These are phyloP conservation scores for Chaetoscypha palmicola DNA, from an alignment of 2,329 filamentous ascomycete genomes.

Conservation along the genomic window DNA sequence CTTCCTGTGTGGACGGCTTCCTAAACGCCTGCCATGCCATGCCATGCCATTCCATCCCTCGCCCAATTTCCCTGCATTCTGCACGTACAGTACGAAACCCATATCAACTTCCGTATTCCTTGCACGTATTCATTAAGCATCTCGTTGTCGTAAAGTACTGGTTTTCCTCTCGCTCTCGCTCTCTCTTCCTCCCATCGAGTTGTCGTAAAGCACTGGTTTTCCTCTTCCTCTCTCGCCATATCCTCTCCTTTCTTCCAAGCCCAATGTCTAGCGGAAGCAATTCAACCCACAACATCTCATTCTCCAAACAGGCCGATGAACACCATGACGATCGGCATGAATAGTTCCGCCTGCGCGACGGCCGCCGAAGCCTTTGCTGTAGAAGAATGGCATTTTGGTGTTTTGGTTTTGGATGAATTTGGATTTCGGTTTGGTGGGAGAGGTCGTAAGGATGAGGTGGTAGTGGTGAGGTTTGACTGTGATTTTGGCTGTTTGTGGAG, in stretches of 20 bases:
- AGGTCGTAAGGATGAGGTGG: background rate
- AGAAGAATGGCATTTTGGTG: conserved; percentile 31
- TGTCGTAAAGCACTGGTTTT: too few species aligned
- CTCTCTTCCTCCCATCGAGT: too few species aligned
- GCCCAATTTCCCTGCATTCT: too few species aligned
- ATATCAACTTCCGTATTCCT: too few species aligned
- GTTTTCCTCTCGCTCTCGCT: too few species aligned
- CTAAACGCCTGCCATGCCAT: too few species aligned
- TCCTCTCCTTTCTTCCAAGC: background rate
- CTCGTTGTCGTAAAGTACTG: too few species aligned
- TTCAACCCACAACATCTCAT: conserved; percentile 43
- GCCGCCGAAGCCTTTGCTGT: conserved; percentile 32
- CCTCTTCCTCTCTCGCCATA: background rate
- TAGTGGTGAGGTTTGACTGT: background rate
- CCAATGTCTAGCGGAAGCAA: conserved; percentile 34
- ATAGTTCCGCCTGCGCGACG: conserved; percentile 40
- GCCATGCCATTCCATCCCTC: too few species aligned
- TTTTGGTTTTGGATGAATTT: background rate
- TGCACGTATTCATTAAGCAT: too few species aligned
- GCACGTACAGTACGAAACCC: too few species aligned
- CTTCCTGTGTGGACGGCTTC: too few species aligned
- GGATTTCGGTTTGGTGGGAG: background rate
- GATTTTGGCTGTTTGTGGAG: background rate
- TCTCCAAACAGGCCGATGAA: conserved; percentile 43
- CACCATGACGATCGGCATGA: conserved; percentile 44